Conservation (phyloP, 352 stramenopile species). For the Globisporangium alternatum region DNA sequence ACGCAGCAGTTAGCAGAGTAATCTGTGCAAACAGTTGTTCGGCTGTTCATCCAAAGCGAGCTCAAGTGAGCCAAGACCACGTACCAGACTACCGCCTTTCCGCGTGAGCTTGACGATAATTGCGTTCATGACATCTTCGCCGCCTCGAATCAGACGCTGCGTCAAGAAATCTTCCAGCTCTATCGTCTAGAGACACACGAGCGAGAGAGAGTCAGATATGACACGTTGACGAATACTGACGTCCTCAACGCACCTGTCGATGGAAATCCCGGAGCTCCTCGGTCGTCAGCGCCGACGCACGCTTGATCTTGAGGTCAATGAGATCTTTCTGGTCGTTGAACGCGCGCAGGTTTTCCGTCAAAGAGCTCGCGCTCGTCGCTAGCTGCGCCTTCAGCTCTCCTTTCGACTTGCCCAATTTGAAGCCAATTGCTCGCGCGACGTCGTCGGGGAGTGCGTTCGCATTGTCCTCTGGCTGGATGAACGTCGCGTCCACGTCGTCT, state of each 20-base stretch:
- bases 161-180: constrained; percentile 44
- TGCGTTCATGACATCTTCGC: constrained; percentile 72
- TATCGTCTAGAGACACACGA: constrained; percentile 26
- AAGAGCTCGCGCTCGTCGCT: constrained; percentile 22
- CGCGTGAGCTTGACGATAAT: constrained; percentile 45
- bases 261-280: constrained; percentile 20
- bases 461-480: constrained; percentile 87
- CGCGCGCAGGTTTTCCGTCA: constrained; percentile 43
- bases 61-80: background rate
- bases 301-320: constrained; percentile 19
- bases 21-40: background rate
- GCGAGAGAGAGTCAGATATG: background rate
- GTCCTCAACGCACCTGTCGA: constrained; percentile 5
- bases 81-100: constrained; percentile 43
- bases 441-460: constrained; percentile 71
- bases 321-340: constrained; percentile 19
- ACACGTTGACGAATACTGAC: background rate
- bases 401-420: constrained; percentile 45
- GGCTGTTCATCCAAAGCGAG: background rate
- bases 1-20: background rate
- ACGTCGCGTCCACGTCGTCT: constrained; percentile 57
- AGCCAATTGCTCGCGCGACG: constrained; percentile 54
- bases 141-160: constrained; percentile 47
- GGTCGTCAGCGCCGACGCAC: constrained; percentile 9
- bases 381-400: constrained; percentile 34